A percentile compares a stretch with the other conserved stretches of the same genome.
Conservation (phyloP, 2,329 filamentous ascomycete species). For the Aspergillus candidus region DNA sequence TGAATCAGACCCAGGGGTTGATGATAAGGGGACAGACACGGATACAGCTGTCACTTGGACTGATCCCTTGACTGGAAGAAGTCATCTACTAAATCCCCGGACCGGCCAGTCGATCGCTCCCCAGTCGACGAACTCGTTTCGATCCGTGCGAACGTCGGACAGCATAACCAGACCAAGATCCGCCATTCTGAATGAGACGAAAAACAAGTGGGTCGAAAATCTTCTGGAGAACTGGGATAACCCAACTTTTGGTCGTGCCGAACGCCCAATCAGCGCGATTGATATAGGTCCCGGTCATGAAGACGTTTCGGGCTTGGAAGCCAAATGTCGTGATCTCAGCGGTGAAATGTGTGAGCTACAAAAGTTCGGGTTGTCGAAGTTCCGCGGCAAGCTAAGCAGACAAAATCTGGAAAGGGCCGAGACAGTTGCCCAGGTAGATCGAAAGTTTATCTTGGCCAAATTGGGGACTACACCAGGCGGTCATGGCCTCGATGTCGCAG, state of each 20-base stretch:
- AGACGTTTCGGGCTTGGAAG: constrained; percentile 8
- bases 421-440: constrained; percentile 77
- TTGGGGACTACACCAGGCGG: constrained; percentile 32
- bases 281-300: constrained; percentile 17
- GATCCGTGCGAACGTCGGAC: constrained; percentile 3
- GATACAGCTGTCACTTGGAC: constrained; percentile 46
- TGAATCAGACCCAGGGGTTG: background rate
- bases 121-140: constrained; percentile 13
- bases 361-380: constrained; percentile 22
- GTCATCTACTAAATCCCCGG: constrained; percentile 27
- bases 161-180: constrained; percentile 13
- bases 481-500: background rate
- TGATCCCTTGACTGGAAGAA: constrained; percentile 51
- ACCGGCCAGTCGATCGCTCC: constrained; percentile 28
- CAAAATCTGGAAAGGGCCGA: constrained; percentile 53
- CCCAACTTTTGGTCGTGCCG: constrained; percentile 59
- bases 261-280: constrained; percentile 39
- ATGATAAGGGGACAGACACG: background rate
- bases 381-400: constrained; percentile 52
- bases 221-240: constrained; percentile 66
- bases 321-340: constrained; percentile 15
- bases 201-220: constrained; percentile 52
- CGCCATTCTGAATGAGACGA: constrained; percentile 6
- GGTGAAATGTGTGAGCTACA: constrained; percentile 18
- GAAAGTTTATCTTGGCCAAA: constrained; percentile 76